phyloP scores from a whole-genome alignment of 164 flowering plant genomes.

The Aristolochia contorta region DNA sequence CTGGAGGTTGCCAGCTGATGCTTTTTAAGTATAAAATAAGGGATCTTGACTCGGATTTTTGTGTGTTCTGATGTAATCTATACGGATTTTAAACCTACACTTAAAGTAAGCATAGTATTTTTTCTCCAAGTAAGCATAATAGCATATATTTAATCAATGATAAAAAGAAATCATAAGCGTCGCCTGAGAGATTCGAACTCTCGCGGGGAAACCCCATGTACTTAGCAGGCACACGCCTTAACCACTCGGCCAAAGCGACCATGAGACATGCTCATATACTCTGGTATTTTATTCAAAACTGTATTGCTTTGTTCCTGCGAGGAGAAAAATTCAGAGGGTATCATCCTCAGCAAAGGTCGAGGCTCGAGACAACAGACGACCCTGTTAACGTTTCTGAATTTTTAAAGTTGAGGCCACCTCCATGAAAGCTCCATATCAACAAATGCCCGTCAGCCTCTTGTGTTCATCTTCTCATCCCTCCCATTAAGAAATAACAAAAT shows the following conservation, averaged over 20 bases:
- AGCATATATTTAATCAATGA: background rate
- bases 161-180: slow-evolving; percentile 9
- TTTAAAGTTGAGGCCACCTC: background rate
- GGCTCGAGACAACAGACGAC: slow-evolving; percentile 7
- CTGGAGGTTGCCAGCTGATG: too few relatives aligned
- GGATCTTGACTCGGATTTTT: too few relatives aligned
- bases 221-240: slow-evolving; percentile 99
- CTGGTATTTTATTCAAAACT: too few relatives aligned
- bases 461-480: background rate
- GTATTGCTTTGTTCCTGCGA: too few relatives aligned
- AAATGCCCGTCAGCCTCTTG: slow-evolving; percentile 4
- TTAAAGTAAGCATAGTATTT: too few relatives aligned
- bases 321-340: too few relatives aligned
- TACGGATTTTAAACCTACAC: too few relatives aligned
- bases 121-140: background rate
- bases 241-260: slow-evolving; percentile 97
- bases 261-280: too few relatives aligned
- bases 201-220: slow-evolving; percentile 71
- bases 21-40: too few relatives aligned
- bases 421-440: slow-evolving; percentile 14
- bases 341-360: slow-evolving; percentile 5
- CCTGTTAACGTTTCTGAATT: background rate
- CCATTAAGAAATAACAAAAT: background rate
- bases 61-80: too few relatives aligned
- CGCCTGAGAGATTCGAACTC: slow-evolving; percentile 81